Evolutionary conservation across 805 yeast genomes (phyloP), one percentile per base, ranked within the genome.

Genomic region (Kuraishia ogatae): DNA sequence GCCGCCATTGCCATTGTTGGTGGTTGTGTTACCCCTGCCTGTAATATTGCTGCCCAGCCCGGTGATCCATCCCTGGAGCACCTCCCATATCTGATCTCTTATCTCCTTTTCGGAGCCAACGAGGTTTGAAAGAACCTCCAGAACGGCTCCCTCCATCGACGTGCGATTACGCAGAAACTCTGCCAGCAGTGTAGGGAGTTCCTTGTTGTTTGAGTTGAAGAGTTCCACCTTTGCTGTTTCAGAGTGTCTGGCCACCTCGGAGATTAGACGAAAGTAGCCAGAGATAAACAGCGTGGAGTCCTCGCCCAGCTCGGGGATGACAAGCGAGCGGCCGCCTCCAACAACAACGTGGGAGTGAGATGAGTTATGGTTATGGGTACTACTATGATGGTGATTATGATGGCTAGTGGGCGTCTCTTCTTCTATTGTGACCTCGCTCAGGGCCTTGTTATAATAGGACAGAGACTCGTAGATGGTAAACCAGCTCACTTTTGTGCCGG

Each of bases 281-380:
- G 92, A 79, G 6, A 91, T 73, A 54, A 88, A 83, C 7, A 89
- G 77, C 7, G 89, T 71, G 0, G 92, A 86, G 65, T 91, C 97
- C 59, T 89, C 96, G 39, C 88, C 87, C 35, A 91, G 72, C 53
- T 85, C 89, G 11, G 78, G 76, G 39, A 76, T 50, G 19, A 53
- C 49, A 3, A 39, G 6, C 17, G 43, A 35, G n/a, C 43, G 43
- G 43, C n/a, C n/a, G 17, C n/a, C n/a, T n/a, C 43, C 43, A 10
- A 35, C n/a, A 3, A 35, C n/a, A 4, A 11, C 2, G 43, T 50
- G 50, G 29, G 52, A 50, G 22, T 57, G 47, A 2, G 57, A 22
- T 1, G 55, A 47, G 2, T 50, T 19, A 13, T 48, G 29, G 17
- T 55, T 51, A 7, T 28, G 35, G 35, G 7, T 28, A 11, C 11